Percentiles rank a stretch among this genome's conserved stretches.
These are phyloP conservation scores for Lenzites betulinus DNA, from an alignment of 768 basidiomycete genomes.

Conservation along the genomic window DNA sequence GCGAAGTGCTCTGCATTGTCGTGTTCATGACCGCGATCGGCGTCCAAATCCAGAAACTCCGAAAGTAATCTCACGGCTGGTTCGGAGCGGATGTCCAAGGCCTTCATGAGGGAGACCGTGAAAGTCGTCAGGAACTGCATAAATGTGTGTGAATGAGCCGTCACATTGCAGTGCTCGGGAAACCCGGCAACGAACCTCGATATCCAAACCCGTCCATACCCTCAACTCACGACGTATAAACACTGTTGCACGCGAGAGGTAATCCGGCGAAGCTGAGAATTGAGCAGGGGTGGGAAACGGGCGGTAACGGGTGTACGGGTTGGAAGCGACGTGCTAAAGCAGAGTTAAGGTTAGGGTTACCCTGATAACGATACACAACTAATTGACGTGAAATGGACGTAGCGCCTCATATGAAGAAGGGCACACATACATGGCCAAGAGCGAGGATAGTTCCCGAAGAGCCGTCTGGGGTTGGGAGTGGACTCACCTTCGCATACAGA, in stretches of 20 bases:
- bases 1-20: slow-evolving; percentile 91
- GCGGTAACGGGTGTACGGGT: slow-evolving; percentile 81
- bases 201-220: slow-evolving; percentile 88
- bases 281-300: slow-evolving; percentile 88
- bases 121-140: slow-evolving; percentile 85
- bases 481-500: slow-evolving; percentile 81
- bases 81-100: slow-evolving; percentile 90
- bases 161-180: background rate
- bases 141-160: background rate
- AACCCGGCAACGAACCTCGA: slow-evolving; percentile 60
- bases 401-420: background rate
- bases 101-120: slow-evolving; percentile 87
- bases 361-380: slow-evolving; percentile 7
- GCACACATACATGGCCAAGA: background rate
- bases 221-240: slow-evolving; percentile 86
- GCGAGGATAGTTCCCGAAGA: background rate
- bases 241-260: slow-evolving; percentile 71
- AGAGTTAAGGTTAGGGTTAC: slow-evolving; percentile 15
- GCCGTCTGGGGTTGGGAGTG: background rate
- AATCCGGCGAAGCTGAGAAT: slow-evolving; percentile 74
- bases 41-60: slow-evolving; percentile 86
- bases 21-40: slow-evolving; percentile 55
- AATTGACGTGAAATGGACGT: slow-evolving; percentile 11
- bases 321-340: slow-evolving; percentile 86
- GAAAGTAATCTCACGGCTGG: slow-evolving; percentile 81